Evolutionary conservation across 1,284 basidiomycete species (phyloP), one percentile per base, ranked within the genome.

Genomic region (Leccinum insolens): DNA sequence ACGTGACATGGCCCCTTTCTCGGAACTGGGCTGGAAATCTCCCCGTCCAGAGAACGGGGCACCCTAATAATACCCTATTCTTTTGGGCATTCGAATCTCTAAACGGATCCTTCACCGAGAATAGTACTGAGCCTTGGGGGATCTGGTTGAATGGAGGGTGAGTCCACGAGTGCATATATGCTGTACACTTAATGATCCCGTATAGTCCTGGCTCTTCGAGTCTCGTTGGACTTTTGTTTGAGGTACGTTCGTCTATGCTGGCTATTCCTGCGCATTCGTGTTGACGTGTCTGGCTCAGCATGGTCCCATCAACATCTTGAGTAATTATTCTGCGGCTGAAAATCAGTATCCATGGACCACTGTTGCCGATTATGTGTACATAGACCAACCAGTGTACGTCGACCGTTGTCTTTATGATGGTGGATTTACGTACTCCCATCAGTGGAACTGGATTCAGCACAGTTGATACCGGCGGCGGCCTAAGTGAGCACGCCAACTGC

Each of bases 1-100:
- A 91, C 70, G 81, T 92, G 22, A 87, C 89, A 0, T 90, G 87
- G 74, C 71, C 81, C 7, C 74, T 90, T 15, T 73, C 81, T 44
- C 84, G 84, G 7, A 88, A 82, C 73, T 93, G 39, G 39, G 39
- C 39, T 41, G 39, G 39, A 41, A 41, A 41, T 7, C 2, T 41
- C 14, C 39, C 39, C 4, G 89, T 92, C 0, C 81, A 89, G 67
- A 83, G 90, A 52, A 74, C 81, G 3, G 84, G 82, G 15, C 89
- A 91, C 76, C 88, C 88, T 0, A 91, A 92, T 68, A 85, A 70
- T 80, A 82, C 8, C 77, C 89, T 17, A 87, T 91, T 80, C 80
- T 93, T 92, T 75, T 86, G 87, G 83, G 90, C 82, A 1, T 86
- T 89, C 68, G 91, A 93, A 74, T 86, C 85, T 64, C 79, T 80